phyloP scores from a whole-genome alignment of 345 rosid genomes.

The Clarkia xantiana region DNA sequence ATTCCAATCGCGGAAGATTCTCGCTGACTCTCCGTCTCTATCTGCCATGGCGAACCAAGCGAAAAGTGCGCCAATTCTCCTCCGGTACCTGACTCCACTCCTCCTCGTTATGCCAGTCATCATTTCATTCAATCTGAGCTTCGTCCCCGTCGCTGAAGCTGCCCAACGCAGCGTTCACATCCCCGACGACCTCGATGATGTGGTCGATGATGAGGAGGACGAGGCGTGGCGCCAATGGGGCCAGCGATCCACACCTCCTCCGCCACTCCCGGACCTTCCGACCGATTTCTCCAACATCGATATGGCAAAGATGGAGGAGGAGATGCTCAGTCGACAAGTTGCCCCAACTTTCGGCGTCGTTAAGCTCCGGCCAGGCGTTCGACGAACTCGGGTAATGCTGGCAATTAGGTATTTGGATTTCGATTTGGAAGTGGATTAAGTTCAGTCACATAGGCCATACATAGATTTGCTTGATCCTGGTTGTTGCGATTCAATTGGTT shows the following conservation, averaged over 20 bases:
- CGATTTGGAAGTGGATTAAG: no score
- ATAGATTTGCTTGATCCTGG: no score
- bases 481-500: no score
- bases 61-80: not conserved
- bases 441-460: no score
- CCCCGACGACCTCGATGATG: constrained; percentile 76
- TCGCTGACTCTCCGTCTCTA: no score
- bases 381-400: constrained; percentile 39
- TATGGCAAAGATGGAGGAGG: constrained; percentile 43
- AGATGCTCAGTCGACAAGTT: constrained; percentile 42
- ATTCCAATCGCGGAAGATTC: no score
- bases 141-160: constrained; percentile 24
- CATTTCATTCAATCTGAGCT: constrained; percentile 11
- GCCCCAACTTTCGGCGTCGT: constrained; percentile 75
- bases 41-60: no score
- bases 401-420: no score
- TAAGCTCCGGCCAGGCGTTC: constrained; percentile 63
- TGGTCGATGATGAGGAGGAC: constrained; percentile 82
- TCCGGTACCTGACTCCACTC: not conserved
- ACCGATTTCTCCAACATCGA: constrained; percentile 58
- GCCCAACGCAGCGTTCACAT: constrained; percentile 55
- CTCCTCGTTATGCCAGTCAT: constrained; percentile 1
- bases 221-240: constrained; percentile 95
- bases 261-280: constrained; percentile 36
- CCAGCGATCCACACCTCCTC: constrained; percentile 13